Percentiles rank a stretch among this genome's conserved stretches.
Evolutionary conservation across 768 basidiomycete species (phyloP).

Genomic region (Lentinula sp.): DNA sequence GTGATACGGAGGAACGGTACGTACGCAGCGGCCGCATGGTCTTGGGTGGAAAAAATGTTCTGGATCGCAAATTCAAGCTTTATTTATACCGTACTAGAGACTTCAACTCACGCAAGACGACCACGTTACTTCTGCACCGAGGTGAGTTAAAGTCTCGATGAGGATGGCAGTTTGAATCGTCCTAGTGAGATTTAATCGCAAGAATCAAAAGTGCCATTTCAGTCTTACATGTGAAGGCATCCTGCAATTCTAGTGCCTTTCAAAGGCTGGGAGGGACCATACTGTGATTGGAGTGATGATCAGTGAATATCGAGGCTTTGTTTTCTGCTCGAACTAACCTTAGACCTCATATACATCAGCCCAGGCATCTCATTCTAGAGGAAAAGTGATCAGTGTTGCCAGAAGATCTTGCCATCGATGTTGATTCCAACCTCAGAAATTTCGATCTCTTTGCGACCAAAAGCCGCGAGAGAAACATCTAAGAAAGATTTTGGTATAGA

Average conservation of each 20-base stretch:
- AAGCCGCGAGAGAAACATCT: slow-evolving; percentile 97
- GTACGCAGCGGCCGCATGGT: slow-evolving; percentile 96
- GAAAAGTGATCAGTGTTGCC: not conserved
- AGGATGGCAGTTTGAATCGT: slow-evolving; percentile 98
- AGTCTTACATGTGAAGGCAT: slow-evolving; percentile 88
- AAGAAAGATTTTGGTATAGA: not conserved
- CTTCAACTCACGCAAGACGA: slow-evolving; percentile 79
- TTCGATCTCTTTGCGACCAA: slow-evolving; percentile 99
- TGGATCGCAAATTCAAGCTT: slow-evolving; percentile 18
- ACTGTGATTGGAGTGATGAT: slow-evolving; percentile 34
- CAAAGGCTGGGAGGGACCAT: slow-evolving; percentile 77
- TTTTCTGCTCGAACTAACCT: slow-evolving; percentile 39
- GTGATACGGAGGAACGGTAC: slow-evolving; percentile 19
- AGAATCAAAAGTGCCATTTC: not conserved
- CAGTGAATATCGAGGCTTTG: slow-evolving; percentile 11
- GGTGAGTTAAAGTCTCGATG: slow-evolving; percentile 92
- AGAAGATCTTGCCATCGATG: not conserved
- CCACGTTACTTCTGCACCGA: slow-evolving; percentile 98
- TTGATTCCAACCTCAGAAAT: slow-evolving; percentile 79
- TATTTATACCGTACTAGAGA: not conserved
- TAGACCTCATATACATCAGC: slow-evolving; percentile 87
- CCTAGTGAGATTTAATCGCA: slow-evolving; percentile 38
- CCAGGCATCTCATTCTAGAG: slow-evolving; percentile 88
- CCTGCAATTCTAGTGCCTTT: slow-evolving; percentile 95
- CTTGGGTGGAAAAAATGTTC: slow-evolving; percentile 99